A percentile compares a stretch with the other conserved stretches of the same genome.
phyloP scores from a whole-genome alignment of 2,329 filamentous ascomycete species.

The Arthroderma sp. region DNA sequence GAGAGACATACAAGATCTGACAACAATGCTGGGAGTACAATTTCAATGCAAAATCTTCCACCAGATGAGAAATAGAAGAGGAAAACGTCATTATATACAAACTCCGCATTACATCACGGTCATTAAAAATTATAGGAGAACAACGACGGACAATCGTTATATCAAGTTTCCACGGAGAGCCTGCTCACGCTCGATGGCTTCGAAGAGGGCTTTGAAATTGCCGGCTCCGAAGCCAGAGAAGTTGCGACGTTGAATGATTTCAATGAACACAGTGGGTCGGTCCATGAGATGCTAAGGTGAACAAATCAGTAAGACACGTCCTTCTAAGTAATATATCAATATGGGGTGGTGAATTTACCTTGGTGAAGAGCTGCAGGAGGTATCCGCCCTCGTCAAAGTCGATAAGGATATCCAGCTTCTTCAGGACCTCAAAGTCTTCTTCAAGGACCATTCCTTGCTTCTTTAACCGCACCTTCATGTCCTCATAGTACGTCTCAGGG shows the following conservation, averaged over 20 bases:
- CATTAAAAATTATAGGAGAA: background rate
- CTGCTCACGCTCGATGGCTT: constrained; percentile 91
- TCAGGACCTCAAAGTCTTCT: constrained; percentile 77
- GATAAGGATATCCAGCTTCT: constrained; percentile 73
- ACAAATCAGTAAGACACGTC: background rate
- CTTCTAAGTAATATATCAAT: background rate
- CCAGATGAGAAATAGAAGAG: too few relatives aligned
- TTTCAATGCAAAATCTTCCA: too few relatives aligned
- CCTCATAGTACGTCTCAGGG: constrained; percentile 71
- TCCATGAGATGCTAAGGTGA: constrained; percentile 61
- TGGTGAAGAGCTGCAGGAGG: constrained; percentile 61
- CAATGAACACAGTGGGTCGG: constrained; percentile 85
- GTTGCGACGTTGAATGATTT: constrained; percentile 86
- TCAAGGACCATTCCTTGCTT: constrained; percentile 47
- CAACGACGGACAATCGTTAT: constrained; percentile 10
- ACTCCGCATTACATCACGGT: background rate
- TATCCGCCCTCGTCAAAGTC: constrained; percentile 93
- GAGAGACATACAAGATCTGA: too few relatives aligned
- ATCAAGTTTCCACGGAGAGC: constrained; percentile 66
- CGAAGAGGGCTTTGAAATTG: constrained; percentile 90
- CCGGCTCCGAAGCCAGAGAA: constrained; percentile 89
- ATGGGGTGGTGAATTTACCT: constrained; percentile 26
- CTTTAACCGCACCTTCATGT: constrained; percentile 61
- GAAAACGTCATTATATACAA: too few relatives aligned
- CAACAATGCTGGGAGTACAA: too few relatives aligned